Base-by-base conservation (phyloP, 1,284 basidiomycete genomes). In the Gastroboletus turbinatus region DNA sequence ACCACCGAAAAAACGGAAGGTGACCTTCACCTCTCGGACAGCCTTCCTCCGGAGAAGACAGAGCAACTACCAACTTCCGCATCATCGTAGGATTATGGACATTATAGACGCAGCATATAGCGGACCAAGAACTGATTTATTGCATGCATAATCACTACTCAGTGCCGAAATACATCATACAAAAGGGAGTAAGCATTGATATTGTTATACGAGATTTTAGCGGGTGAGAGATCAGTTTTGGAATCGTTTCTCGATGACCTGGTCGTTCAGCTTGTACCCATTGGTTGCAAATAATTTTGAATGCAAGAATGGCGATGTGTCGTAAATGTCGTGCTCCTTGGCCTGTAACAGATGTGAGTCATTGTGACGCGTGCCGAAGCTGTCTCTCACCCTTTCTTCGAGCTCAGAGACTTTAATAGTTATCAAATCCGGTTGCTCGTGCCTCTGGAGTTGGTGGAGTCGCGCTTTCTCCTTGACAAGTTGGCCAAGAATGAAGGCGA, bases 391-490 rank as follows among this genome's bases (percentile, higher is more conserved):
- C 65, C 89, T 79, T 63, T 88, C 85, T 67, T 96, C 92, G 23
- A 97, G 81, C 66, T 96, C 92, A 6, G 84, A 73, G 21, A 91
- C 73, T 67, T 90, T 90, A 66, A 96, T 80, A 0, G 81, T 75
- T 33, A 97, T 82, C 40, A 84, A 75, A 30, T 88, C 84, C 0
- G 94, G 93, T 67, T 90, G 89, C 65, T 85, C 83, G 57, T 87
- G 87, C 61, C 82, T 81, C 66, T 90, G 85, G 46, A 90, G 76
- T 67, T 94, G 89, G 68, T 90, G 81, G 62, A 91, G 83, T 40
- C 95, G 87, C 35, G 92, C 93, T 67, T 92, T 94, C 68, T 98
- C 96, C 76, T 99, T 99, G 75, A 99, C 82, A 52, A 98, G 80
- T 59, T 94, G 89, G 39, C 97, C 96, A 23, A 99, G 86, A 60